These are phyloP conservation scores for Pseudoperonospora humuli DNA, from an alignment of 352 stramenopile species.

Conservation along the genomic window DNA sequence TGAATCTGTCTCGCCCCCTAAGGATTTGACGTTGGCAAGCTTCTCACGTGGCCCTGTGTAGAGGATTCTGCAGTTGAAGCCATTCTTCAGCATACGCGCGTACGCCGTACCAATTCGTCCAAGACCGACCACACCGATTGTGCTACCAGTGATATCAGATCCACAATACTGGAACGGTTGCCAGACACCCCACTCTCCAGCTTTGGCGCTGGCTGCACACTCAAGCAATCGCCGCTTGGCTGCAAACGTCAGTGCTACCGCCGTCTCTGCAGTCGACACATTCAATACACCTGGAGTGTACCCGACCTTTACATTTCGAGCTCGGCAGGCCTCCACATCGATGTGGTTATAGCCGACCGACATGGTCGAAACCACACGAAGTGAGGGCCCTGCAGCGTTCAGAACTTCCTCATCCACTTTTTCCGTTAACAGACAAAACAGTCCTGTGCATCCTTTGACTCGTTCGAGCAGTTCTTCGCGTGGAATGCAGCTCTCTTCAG, in stretches of 20 bases:
- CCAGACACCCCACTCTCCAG: constrained; percentile 70
- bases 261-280: constrained; percentile 71
- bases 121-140: constrained; percentile 77
- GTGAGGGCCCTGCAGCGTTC: constrained; percentile 37
- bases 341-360: constrained; percentile 89
- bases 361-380: constrained; percentile 80
- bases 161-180: constrained; percentile 78
- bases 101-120: constrained; percentile 83
- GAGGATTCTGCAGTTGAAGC: constrained; percentile 78
- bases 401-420: constrained; percentile 63
- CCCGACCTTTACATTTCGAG: constrained; percentile 58
- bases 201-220: constrained; percentile 62
- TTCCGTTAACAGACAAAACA: constrained; percentile 67
- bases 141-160: constrained; percentile 58
- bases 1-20: constrained; percentile 22
- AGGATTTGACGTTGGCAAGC: constrained; percentile 23
- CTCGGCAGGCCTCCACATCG: constrained; percentile 67
- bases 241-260: constrained; percentile 62
- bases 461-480: constrained; percentile 38
- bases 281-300: constrained; percentile 84
- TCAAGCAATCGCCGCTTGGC: constrained; percentile 52
- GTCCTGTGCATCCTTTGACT: constrained; percentile 41
- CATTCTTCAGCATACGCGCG: constrained; percentile 69
- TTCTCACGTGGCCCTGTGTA: constrained; percentile 74
- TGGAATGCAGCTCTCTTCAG: constrained; percentile 29